Conservation (phyloP, 257 asterid species). For the Hygrophila difformis region DNA sequence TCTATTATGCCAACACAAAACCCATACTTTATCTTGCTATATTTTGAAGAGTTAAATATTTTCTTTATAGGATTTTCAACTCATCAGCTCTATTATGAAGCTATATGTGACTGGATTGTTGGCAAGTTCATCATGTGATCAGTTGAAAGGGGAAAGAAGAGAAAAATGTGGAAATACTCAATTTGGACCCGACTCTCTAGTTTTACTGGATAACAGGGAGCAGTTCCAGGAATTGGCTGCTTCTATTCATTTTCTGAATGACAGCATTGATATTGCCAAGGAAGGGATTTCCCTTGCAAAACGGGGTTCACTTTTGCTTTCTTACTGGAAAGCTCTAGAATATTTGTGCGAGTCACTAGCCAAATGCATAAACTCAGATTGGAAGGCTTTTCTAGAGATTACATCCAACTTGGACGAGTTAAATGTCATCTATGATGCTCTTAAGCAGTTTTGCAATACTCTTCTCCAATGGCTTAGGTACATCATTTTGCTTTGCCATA, state of each 20-base stretch:
- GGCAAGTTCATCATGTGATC: conserved; percentile 28
- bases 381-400: conserved; percentile 44
- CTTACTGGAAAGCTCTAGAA: conserved; percentile 62
- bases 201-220: conserved; percentile 32
- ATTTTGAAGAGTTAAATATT: conserved; percentile 28
- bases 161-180: conserved; percentile 20
- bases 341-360: conserved; percentile 75
- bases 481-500: background rate
- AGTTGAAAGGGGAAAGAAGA: conserved; percentile 20
- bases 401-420: conserved; percentile 29
- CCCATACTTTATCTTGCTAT: conserved; percentile 7
- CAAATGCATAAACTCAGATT: conserved; percentile 36
- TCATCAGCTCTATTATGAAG: conserved; percentile 44
- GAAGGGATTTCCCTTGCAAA: conserved; percentile 24
- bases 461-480: conserved; percentile 50
- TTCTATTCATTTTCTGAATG: conserved; percentile 35
- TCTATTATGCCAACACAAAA: conserved; percentile 8
- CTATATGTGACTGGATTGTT: conserved; percentile 62
- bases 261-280: conserved; percentile 25
- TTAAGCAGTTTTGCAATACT: conserved; percentile 39
- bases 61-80: conserved; percentile 44
- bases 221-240: conserved; percentile 35
- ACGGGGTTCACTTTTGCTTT: conserved; percentile 23
- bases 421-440: conserved; percentile 34
- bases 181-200: conserved; percentile 25